Evolutionary conservation across 2,329 filamentous ascomycete species (phyloP).

Genomic region (Penicillium thymicola): DNA sequence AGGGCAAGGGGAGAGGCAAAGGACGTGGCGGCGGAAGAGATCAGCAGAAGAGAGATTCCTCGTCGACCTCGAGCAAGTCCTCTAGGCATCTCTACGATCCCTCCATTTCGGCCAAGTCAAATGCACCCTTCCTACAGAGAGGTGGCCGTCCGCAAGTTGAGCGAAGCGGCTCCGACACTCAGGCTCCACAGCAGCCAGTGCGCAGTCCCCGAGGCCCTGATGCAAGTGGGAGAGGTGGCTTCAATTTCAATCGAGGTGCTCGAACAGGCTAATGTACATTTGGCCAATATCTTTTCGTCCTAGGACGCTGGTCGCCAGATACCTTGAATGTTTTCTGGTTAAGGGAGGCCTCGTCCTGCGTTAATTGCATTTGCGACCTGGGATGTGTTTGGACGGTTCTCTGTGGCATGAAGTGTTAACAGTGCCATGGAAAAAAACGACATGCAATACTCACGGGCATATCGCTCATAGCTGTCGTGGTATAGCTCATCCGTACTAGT

Average conservation of each 20-base stretch:
- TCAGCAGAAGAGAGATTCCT: slow-evolving; percentile 42
- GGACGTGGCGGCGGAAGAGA: slow-evolving; percentile 50
- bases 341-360: slow-evolving; percentile 53
- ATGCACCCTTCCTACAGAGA: slow-evolving; percentile 47
- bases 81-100: slow-evolving; percentile 72
- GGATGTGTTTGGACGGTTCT: slow-evolving; percentile 59
- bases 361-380: slow-evolving; percentile 60
- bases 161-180: slow-evolving; percentile 37
- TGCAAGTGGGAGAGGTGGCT: slow-evolving; percentile 70
- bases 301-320: background rate
- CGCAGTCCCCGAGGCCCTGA: slow-evolving; percentile 77
- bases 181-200: slow-evolving; percentile 56
- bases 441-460: slow-evolving; percentile 48
- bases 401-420: slow-evolving; percentile 29
- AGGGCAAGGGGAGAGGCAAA: slow-evolving; percentile 45
- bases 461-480: slow-evolving; percentile 63
- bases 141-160: slow-evolving; percentile 42
- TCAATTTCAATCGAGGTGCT: slow-evolving; percentile 69
- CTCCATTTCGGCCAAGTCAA: slow-evolving; percentile 63
- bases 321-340: background rate
- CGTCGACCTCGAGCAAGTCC: slow-evolving; percentile 36
- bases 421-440: background rate
- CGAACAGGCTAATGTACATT: slow-evolving; percentile 31
- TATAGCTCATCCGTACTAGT: slow-evolving; percentile 66
- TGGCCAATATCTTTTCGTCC: background rate